Conservation (phyloP, 148 eudicot genomes). For the Rhododendron williamsianum region DNA sequence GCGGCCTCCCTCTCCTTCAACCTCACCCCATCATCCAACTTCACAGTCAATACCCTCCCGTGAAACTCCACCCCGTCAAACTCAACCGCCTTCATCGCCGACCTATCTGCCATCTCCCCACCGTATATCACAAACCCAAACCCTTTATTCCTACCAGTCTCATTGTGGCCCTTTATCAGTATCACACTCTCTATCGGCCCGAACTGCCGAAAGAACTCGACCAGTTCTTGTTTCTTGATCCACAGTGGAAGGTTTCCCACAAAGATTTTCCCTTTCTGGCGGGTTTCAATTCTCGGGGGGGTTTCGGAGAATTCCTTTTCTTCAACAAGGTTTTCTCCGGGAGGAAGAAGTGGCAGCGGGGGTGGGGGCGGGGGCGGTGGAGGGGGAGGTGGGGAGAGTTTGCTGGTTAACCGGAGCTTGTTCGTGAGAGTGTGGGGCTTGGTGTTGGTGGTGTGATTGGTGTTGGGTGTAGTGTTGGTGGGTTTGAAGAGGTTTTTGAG, state of each 20-base stretch:
- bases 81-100: slow-evolving; percentile 84
- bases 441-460: slow-evolving; percentile 2
- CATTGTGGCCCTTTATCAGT: slow-evolving; percentile 70
- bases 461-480: slow-evolving; percentile 13
- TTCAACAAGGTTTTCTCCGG: background rate
- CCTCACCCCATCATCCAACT: slow-evolving; percentile 83
- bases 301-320: background rate
- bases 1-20: slow-evolving; percentile 38
- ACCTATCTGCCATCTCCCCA: slow-evolving; percentile 45
- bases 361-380: slow-evolving; percentile 26
- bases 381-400: slow-evolving; percentile 68
- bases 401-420: slow-evolving; percentile 73
- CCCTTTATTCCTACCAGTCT: slow-evolving; percentile 70
- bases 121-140: slow-evolving; percentile 79
- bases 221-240: slow-evolving; percentile 66
- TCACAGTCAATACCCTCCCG: slow-evolving; percentile 83
- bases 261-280: slow-evolving; percentile 77
- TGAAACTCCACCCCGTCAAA: slow-evolving; percentile 96
- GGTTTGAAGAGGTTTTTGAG: slow-evolving; percentile 43
- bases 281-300: slow-evolving; percentile 23
- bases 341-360: background rate
- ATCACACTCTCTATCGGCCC: slow-evolving; percentile 79
- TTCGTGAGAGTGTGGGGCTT: slow-evolving; percentile 21
- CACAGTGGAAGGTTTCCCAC: slow-evolving; percentile 83
- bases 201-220: slow-evolving; percentile 81